Evolutionary conservation across 2,329 filamentous ascomycete species (phyloP).

Genomic region (Neofusicoccum cordaticola): DNA sequence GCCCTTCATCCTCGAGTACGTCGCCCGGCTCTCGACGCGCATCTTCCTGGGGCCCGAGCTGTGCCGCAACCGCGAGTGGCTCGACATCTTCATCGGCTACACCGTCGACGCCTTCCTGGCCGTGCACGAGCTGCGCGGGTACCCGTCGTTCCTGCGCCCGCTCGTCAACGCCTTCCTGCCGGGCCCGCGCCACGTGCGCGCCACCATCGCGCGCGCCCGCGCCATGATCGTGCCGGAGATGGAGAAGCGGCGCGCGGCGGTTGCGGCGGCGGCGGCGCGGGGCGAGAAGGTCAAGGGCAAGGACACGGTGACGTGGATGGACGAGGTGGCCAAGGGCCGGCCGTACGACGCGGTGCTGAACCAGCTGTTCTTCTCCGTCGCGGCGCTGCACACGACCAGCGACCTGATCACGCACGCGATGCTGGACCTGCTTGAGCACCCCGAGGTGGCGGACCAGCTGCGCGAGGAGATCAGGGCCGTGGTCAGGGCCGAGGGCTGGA

Average conservation of each 20-base stretch:
- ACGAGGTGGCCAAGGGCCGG: constrained; percentile 23
- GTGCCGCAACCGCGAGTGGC: constrained; percentile 40
- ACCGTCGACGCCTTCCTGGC: constrained; percentile 35
- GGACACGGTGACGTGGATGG: constrained; percentile 26
- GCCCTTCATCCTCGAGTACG: constrained; percentile 29
- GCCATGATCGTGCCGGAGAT: constrained; percentile 36
- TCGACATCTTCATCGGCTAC: constrained; percentile 33
- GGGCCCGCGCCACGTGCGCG: constrained; percentile 31
- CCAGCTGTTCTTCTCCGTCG: constrained; percentile 21
- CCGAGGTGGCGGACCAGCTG: constrained; percentile 26
- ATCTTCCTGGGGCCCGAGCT: constrained; percentile 40
- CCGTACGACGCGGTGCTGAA: constrained; percentile 16
- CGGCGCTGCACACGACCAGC: constrained; percentile 24
- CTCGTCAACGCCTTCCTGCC: constrained; percentile 36
- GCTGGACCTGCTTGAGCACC: constrained; percentile 23
- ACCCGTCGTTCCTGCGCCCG: constrained; percentile 35
- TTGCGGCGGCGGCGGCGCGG: constrained; percentile 18
- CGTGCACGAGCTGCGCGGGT: constrained; percentile 31
- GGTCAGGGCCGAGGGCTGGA: constrained; percentile 27
- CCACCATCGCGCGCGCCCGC: constrained; percentile 30
- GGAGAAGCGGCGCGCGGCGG: constrained; percentile 23
- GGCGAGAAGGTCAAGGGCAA: constrained; percentile 24
- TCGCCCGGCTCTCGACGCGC: constrained; percentile 40
- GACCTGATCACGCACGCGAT: constrained; percentile 26
- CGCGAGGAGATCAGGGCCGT: constrained; percentile 27